phyloP scores from a whole-genome alignment of 2,329 filamentous ascomycete genomes.

The Sporothrix brunneoviolacea region DNA sequence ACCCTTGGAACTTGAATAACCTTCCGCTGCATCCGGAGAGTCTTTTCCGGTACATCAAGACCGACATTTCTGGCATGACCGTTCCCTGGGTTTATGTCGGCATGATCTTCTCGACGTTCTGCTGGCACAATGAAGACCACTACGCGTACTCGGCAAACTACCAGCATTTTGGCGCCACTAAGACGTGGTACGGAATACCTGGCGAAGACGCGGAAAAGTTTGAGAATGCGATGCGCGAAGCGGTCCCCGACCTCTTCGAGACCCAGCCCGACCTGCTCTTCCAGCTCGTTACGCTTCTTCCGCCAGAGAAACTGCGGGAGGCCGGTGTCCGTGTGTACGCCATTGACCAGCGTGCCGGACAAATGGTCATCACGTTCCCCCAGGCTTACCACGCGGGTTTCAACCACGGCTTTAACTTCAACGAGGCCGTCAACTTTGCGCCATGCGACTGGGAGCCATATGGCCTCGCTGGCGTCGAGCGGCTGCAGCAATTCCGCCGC shows the following conservation, averaged over 20 bases:
- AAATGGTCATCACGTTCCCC: conserved; percentile 94
- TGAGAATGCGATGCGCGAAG: conserved; percentile 88
- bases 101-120: conserved; percentile 99
- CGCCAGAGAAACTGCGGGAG: conserved; percentile 86
- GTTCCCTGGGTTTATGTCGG: conserved; percentile 98
- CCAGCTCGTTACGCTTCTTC: conserved; percentile 92
- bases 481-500: conserved; percentile 78
- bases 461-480: conserved; percentile 77
- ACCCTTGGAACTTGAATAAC: conserved; percentile 94
- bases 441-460: conserved; percentile 92
- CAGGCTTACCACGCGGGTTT: conserved; percentile 97
- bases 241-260: conserved; percentile 93
- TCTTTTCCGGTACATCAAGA: conserved; percentile 93
- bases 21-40: conserved; percentile 86
- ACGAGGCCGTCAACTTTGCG: conserved; percentile 97
- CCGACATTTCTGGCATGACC: conserved; percentile 98
- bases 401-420: conserved; percentile 98
- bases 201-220: conserved; percentile 91
- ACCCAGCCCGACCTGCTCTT: conserved; percentile 94
- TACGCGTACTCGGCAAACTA: conserved; percentile 98
- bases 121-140: conserved; percentile 98
- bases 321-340: conserved; percentile 91
- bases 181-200: conserved; percentile 98
- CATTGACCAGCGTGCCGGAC: conserved; percentile 89
- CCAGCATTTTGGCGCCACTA: conserved; percentile 95